Base-by-base conservation (phyloP, 192 early-diverging fungal genomes). In the Backusella tuberculispora region DNA sequence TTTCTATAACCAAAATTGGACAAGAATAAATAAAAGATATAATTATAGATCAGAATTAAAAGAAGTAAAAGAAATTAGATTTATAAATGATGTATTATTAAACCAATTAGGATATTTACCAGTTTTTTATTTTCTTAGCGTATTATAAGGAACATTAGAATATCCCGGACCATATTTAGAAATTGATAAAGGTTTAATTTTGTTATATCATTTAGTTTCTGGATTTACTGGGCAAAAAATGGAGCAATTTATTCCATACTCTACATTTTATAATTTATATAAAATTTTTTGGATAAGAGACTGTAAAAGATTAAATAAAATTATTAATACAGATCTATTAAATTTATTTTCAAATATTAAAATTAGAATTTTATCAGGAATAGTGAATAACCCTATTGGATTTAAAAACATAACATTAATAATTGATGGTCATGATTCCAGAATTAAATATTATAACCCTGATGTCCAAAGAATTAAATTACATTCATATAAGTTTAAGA, bases 251-350 rank as follows among this genome's bases (percentile, higher is more conserved):
- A 68, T 68, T n/a, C 37, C 15, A 45, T 45, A 68, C 19, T 42
- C 41, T 29, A 68, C 66, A 45, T 68, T 68, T 26, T 45, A 68
- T 68, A 45, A 68, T 29, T 45, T 68, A 45, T 68, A 68, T 68
- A 68, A 45, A 68, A 45, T 44, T 21, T 68, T 68, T 68, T 68
- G 43, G 41, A 68, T 45, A 46, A 46, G 45, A 46, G 45, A 46
- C 15, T 46, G 15, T 15, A 46, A 46, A 46, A 46, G 45, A 46
- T 46, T 46, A 5, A 46, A 46, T 46, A 46, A 46, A 46, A 46
- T 46, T 46, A 46, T 46, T 15, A 46, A 46, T 34, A 46, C 12
- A 34, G 26, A 26, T 66, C n/a, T 66, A 42, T 66, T 19, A 38
- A 66, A 4, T 5, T 42, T 66, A 42, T 66, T 12, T 66, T 37